Evolutionary conservation across 2,329 filamentous ascomycete genomes (phyloP).

Genomic region (Blumeria graminis): DNA sequence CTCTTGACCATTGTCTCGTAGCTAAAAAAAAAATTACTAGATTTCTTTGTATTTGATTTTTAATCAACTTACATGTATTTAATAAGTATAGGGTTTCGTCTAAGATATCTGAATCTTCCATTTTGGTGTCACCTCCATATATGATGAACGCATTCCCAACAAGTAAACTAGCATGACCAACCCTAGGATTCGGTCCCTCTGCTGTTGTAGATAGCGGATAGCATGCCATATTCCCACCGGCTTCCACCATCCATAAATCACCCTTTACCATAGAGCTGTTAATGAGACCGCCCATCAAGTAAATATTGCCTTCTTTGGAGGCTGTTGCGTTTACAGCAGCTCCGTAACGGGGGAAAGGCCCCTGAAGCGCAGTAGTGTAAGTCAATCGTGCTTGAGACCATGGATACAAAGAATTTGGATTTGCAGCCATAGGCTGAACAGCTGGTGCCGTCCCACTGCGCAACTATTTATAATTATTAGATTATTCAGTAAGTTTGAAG

Average conservation of each 20-base stretch:
- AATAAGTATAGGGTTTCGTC: constrained; percentile 92
- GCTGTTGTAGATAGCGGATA: constrained; percentile 79
- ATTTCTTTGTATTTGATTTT: constrained; percentile 5
- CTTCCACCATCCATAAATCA: constrained; percentile 94
- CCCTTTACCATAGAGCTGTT: constrained; percentile 91
- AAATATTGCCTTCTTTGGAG: constrained; percentile 92
- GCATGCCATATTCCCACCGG: constrained; percentile 65
- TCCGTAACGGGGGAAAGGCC: constrained; percentile 89
- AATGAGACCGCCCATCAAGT: constrained; percentile 90
- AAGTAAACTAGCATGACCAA: constrained; percentile 78
- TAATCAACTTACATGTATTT: constrained; percentile 65
- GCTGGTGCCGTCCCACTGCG: constrained; percentile 24
- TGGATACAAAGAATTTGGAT: constrained; percentile 53
- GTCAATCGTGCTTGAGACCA: constrained; percentile 83
- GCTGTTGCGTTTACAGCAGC: constrained; percentile 81
- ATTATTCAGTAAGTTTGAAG: background rate
- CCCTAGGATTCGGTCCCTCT: constrained; percentile 82
- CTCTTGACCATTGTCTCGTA: constrained; percentile 92
- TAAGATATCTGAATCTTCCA: constrained; percentile 72
- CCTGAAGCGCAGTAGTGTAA: constrained; percentile 58
- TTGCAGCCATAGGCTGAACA: constrained; percentile 10
- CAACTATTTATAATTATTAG: constrained; percentile 18
- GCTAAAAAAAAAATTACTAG: constrained; percentile 25
- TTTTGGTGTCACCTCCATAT: constrained; percentile 93
- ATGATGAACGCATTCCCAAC: constrained; percentile 98